Conservation (phyloP, 257 asterid species). For the Solanum pennellii region DNA sequence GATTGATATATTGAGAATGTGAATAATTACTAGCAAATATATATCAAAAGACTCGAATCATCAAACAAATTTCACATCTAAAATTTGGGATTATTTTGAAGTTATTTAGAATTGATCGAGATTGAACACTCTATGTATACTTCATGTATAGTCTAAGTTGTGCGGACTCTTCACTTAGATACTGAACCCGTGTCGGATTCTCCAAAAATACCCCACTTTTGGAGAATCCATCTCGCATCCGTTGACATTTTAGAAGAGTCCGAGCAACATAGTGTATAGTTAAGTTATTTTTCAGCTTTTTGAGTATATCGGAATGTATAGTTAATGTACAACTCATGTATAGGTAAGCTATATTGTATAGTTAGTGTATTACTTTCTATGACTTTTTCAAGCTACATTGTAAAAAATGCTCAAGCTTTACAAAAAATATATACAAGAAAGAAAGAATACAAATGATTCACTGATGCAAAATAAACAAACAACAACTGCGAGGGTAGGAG, state of each 20-base stretch:
- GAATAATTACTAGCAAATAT: not conserved
- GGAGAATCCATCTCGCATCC: too few species aligned
- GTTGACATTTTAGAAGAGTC: too few species aligned
- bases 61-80: not conserved
- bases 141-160: not conserved
- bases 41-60: not conserved
- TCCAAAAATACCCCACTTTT: too few species aligned
- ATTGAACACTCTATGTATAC: not conserved
- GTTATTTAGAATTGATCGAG: not conserved
- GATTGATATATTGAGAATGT: not conserved
- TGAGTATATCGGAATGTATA: not conserved
- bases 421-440: conserved; percentile 1
- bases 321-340: not conserved
- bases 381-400: not conserved
- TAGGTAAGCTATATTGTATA: not conserved
- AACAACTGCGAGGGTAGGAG: not conserved
- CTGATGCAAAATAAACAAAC: not conserved
- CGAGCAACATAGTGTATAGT: too few species aligned
- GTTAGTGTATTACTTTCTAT: not conserved
- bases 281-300: not conserved
- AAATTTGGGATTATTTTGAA: not conserved
- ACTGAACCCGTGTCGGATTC: too few species aligned
- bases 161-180: too few species aligned
- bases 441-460: not conserved
- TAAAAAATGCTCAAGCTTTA: conserved; percentile 6